phyloP scores from a whole-genome alignment of 2,329 filamentous ascomycete genomes.

The Epichloe bromicola region DNA sequence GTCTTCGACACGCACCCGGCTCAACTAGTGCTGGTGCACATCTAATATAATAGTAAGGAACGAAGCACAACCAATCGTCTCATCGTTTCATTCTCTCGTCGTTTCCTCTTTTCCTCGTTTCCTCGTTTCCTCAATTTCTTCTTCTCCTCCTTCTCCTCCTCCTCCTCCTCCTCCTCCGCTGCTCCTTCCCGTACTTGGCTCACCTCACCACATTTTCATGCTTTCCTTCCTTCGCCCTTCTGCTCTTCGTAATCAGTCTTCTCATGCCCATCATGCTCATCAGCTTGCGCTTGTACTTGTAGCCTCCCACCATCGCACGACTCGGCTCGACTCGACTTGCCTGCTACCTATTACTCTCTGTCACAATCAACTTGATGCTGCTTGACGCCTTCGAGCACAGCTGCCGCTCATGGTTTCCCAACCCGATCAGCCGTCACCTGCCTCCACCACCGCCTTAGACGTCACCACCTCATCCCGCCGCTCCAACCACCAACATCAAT shows the following conservation, averaged over 20 bases:
- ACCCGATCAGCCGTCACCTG: slow-evolving; percentile 29
- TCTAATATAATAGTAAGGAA: no score
- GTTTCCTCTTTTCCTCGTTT: neutral
- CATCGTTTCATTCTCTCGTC: neutral
- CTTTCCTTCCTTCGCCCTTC: no score
- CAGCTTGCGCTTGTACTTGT: neutral
- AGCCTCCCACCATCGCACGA: neutral
- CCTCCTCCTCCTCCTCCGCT: no score
- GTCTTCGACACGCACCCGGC: neutral
- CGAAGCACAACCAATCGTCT: neutral
- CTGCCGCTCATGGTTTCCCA: slow-evolving; percentile 47
- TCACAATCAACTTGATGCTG: neutral
- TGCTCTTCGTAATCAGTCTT: no score
- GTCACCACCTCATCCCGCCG: slow-evolving; percentile 2
- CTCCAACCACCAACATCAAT: neutral
- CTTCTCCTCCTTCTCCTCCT: no score
- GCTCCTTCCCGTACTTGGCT: neutral
- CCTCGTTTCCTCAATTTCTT: no score
- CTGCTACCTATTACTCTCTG: neutral
- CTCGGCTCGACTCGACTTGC: neutral
- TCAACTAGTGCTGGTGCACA: neutral
- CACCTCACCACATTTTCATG: no score
- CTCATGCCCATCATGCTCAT: no score
- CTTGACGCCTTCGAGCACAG: neutral
- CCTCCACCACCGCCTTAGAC: slow-evolving; percentile 1